These are phyloP conservation scores for Phoenix dactylifera DNA, from an alignment of 176 grass and related monocot species.

Conservation along the genomic window DNA sequence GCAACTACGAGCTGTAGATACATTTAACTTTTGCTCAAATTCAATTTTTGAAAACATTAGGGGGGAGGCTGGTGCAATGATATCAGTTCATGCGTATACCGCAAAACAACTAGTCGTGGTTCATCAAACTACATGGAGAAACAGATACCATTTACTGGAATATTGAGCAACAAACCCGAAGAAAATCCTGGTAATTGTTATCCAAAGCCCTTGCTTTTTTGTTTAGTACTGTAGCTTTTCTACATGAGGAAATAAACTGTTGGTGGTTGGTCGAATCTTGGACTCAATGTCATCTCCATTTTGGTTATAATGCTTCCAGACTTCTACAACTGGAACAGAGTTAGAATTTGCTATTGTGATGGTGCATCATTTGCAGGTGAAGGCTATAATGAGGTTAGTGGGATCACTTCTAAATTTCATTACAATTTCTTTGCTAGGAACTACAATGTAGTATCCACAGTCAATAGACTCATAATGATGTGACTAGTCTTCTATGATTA, in stretches of 20 bases:
- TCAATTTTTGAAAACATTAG: constrained; percentile 16
- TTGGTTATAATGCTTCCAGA: constrained; percentile 25
- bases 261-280: no score
- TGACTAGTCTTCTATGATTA: no score
- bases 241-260: no score
- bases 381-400: constrained; percentile 44
- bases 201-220: background rate
- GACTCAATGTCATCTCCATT: background rate
- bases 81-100: constrained; percentile 38
- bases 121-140: constrained; percentile 65
- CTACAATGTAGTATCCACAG: no score
- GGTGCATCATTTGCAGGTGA: constrained; percentile 74
- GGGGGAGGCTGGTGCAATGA: constrained; percentile 90
- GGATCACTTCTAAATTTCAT: background rate
- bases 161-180: constrained; percentile 42
- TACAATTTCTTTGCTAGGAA: no score
- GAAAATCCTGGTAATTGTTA: constrained; percentile 58
- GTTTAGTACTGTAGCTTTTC: background rate
- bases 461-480: no score
- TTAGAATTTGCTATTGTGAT: constrained; percentile 78
- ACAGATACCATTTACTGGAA: constrained; percentile 46
- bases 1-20: no score
- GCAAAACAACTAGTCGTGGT: constrained; percentile 35
- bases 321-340: constrained; percentile 93
- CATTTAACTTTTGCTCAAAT: no score